A percentile compares a stretch with the other conserved stretches of the same genome.
phyloP scores from a whole-genome alignment of 345 rosid genomes.

The Trapa bicornis region DNA sequence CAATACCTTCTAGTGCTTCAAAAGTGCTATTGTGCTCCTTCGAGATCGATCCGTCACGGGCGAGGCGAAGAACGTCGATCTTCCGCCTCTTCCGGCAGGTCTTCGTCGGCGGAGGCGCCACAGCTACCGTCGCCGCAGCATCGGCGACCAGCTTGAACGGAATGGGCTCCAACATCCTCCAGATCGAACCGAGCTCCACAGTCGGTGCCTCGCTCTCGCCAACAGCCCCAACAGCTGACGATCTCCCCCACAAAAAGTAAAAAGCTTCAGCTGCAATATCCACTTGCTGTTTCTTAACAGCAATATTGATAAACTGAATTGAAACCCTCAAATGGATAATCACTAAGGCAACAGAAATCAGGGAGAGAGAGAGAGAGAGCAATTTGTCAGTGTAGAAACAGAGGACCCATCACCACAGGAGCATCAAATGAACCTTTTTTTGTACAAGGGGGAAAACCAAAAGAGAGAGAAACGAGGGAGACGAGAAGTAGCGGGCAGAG shows the following conservation, averaged over 20 bases:
- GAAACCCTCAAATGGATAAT: background rate
- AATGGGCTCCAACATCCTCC: slow-evolving; percentile 50
- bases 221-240: slow-evolving; percentile 60
- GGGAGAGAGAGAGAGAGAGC: background rate
- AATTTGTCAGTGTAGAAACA: background rate
- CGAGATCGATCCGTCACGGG: slow-evolving; percentile 12
- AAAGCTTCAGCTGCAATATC: background rate
- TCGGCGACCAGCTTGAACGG: slow-evolving; percentile 42
- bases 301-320: background rate
- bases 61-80: slow-evolving; percentile 10
- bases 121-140: slow-evolving; percentile 29
- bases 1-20: no score
- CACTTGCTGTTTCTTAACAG: background rate
- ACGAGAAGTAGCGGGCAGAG: no score
- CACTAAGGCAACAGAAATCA: background rate
- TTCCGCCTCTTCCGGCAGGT: slow-evolving; percentile 38
- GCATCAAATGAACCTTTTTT: background rate
- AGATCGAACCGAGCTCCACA: slow-evolving; percentile 31
- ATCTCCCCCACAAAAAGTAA: slow-evolving; percentile 49
- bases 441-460: background rate
- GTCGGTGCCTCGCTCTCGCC: slow-evolving; percentile 51
- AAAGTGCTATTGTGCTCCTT: no score
- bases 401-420: slow-evolving; percentile 19
- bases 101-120: slow-evolving; percentile 22
- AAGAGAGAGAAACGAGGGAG: background rate